Evolutionary conservation across 768 basidiomycete species (phyloP).

Genomic region (Podaxis rugospora): DNA sequence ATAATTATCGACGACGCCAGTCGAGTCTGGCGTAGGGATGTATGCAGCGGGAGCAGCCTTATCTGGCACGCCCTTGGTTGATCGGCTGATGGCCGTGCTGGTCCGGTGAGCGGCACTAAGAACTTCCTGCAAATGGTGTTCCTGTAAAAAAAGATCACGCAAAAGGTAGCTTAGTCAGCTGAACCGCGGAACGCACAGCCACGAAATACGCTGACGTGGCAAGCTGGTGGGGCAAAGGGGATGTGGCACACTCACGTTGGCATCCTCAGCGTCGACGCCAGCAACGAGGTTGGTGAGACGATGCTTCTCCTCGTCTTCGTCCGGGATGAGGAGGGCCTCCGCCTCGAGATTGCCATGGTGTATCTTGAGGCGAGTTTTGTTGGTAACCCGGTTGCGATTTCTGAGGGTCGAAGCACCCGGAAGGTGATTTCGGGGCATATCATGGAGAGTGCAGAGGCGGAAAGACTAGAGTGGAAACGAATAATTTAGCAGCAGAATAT

Average conservation of each 20-base stretch:
- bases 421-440: constrained; percentile 82
- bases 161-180: constrained; percentile 34
- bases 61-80: constrained; percentile 26
- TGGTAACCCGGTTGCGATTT: constrained; percentile 88
- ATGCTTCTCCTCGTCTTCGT: constrained; percentile 83
- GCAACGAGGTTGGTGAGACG: constrained; percentile 71
- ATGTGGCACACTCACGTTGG: constrained; percentile 65
- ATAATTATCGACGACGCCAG: constrained; percentile 75
- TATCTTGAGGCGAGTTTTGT: constrained; percentile 88
- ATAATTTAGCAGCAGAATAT: constrained; percentile 32
- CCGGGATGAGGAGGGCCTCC: constrained; percentile 75
- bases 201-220: constrained; percentile 39
- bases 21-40: constrained; percentile 93
- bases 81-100: constrained; percentile 1
- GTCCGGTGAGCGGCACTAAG: constrained; percentile 40
- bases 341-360: constrained; percentile 77
- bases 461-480: constrained; percentile 25
- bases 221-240: constrained; percentile 22
- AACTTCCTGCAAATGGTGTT: constrained; percentile 51
- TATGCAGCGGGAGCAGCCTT: constrained; percentile 50
- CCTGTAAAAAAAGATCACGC: constrained; percentile 27
- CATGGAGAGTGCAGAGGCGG: constrained; percentile 55
- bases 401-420: constrained; percentile 74
- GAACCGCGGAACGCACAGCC: constrained; percentile 49
- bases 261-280: constrained; percentile 90